Evolutionary conservation across 208 protist species (phyloP).

Genomic region (Acanthamoeba royreba): DNA sequence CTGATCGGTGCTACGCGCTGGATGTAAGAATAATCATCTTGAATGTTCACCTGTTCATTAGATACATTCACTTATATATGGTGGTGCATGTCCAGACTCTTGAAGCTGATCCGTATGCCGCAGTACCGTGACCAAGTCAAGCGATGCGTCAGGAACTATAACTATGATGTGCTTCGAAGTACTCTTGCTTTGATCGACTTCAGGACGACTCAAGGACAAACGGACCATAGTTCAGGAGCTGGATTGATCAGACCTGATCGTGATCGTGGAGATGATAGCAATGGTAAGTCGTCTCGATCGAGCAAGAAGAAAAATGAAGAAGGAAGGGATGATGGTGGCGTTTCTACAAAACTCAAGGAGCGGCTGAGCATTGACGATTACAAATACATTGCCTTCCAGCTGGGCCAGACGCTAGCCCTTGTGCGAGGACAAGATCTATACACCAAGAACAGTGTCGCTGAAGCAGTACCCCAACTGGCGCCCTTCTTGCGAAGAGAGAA

Average conservation of each 20-base stretch:
- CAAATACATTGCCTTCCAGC: neutral
- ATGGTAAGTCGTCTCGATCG: neutral
- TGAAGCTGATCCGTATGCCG: neutral
- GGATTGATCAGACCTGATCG: too few species aligned
- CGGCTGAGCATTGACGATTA: neutral
- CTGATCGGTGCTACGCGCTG: neutral
- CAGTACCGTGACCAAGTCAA: neutral
- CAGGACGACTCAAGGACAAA: neutral
- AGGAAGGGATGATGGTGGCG: neutral
- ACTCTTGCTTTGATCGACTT: neutral
- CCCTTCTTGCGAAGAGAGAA: neutral
- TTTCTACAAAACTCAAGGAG: neutral
- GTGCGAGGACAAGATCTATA: neutral
- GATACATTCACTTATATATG: too few species aligned
- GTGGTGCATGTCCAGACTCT: too few species aligned
- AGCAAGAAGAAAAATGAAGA: neutral
- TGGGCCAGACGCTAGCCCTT: neutral
- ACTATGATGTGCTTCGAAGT: neutral
- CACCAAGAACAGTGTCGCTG: neutral
- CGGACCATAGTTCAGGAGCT: neutral
- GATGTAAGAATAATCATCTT: neutral
- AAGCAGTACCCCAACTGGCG: neutral
- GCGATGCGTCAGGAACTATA: neutral
- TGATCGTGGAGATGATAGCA: too few species aligned
- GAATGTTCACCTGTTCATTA: neutral